phyloP scores from a whole-genome alignment of 345 rosid species.

The Euphorbia tirucalli region DNA sequence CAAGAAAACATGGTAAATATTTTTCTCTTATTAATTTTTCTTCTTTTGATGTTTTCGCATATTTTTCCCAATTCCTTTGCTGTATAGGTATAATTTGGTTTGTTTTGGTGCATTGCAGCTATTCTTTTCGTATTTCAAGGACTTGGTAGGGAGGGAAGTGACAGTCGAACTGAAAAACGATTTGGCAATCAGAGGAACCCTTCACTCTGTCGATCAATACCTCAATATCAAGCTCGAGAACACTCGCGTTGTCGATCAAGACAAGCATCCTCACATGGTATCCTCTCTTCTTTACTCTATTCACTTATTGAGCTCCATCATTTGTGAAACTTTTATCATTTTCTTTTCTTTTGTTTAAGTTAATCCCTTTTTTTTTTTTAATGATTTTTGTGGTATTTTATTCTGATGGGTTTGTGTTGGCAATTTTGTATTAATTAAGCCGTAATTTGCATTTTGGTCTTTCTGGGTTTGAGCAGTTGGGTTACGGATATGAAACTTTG shows the following conservation, averaged over 20 bases:
- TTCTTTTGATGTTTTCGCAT: neutral
- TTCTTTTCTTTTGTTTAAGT: neutral
- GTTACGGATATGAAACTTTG: neutral
- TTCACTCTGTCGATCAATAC: constrained; percentile 98
- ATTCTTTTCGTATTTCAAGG: constrained; percentile 99
- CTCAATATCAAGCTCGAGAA: constrained; percentile 99
- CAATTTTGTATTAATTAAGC: neutral
- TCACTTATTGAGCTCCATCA: neutral
- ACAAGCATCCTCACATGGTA: constrained; percentile 99
- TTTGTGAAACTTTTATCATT: neutral
- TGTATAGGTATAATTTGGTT: neutral
- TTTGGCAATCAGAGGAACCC: constrained; percentile 97
- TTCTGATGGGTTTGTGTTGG: neutral
- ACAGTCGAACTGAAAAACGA: constrained; percentile 99
- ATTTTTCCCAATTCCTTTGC: too few species aligned
- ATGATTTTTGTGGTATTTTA: too few species aligned
- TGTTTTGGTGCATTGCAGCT: constrained; percentile 37
- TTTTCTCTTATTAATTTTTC: neutral
- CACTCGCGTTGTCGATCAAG: constrained; percentile 98
- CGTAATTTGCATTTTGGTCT: neutral
- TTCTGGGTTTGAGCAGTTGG: neutral
- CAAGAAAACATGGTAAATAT: constrained; percentile 5
- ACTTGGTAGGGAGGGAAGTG: constrained; percentile 98
- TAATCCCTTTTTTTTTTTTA: too few species aligned
- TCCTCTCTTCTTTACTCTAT: too few species aligned